Percentiles rank a stretch among this genome's conserved stretches.
Evolutionary conservation across 208 protist genomes (phyloP).

Genomic region (Leishmania martiniquensis): DNA sequence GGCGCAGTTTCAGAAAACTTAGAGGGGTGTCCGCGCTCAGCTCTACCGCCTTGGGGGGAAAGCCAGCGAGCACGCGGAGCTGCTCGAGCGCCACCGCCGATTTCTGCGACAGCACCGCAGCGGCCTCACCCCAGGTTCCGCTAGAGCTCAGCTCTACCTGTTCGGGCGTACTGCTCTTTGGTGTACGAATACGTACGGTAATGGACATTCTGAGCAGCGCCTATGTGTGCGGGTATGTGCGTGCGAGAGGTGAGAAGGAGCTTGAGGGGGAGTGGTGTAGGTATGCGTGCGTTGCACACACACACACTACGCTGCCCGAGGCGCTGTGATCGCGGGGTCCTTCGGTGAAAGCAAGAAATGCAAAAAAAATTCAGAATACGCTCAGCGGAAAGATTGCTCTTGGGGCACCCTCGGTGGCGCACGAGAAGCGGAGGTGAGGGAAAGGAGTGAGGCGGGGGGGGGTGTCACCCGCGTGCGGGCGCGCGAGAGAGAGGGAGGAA

Average conservation of each 20-base stretch:
- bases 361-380: background rate
- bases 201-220: constrained; percentile 26
- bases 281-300: background rate
- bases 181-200: constrained; percentile 72
- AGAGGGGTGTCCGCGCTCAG: constrained; percentile 36
- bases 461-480: too few species aligned
- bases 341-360: background rate
- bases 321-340: background rate
- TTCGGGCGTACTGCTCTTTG: constrained; percentile 42
- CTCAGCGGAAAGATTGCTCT: background rate
- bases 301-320: background rate
- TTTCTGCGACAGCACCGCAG: constrained; percentile 13
- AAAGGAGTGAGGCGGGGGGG: too few species aligned
- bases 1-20: constrained; percentile 37
- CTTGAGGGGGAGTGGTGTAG: background rate
- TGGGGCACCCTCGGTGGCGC: background rate
- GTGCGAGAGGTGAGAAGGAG: background rate
- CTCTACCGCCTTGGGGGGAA: constrained; percentile 77
- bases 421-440: background rate
- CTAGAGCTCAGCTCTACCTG: constrained; percentile 47
- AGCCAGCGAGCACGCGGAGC: constrained; percentile 72
- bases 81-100: constrained; percentile 42
- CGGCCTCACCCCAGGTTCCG: constrained; percentile 29
- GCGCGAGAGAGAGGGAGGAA: background rate
- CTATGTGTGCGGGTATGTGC: too few species aligned